Evolutionary conservation across 805 yeast species (phyloP), one percentile per base, ranked within the genome.

Genomic region (Saturnispora quitensis): DNA sequence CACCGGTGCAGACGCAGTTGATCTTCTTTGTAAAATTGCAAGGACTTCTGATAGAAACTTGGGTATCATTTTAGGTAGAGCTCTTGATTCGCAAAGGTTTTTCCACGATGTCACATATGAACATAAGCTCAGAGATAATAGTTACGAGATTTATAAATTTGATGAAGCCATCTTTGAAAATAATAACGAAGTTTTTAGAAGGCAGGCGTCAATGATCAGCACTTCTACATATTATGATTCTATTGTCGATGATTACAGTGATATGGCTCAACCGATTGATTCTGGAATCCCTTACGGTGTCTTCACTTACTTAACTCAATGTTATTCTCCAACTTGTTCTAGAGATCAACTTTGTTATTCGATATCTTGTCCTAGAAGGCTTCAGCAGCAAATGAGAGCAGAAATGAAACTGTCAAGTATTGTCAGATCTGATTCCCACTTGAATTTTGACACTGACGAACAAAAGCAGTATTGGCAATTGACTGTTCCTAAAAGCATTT

Each of bases 281-380:
- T 9, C 40, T 12, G 42, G 42, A 2, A 36, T 45, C n/a, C 47
- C 46, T 13, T 87, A 87, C 66, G 99, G 99, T 59, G 96, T 93
- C 3, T 93, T 91, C 62, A 91, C 97, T 1, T 71, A 91, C 43
- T 72, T 93, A 55, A 87, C 97, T 0, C 96, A 90, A 62, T 93
- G 99, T 69, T 93, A 93, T 63, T 89, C 97, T 0, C 96, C 99
- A 34, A 93, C 99, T 0, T 93, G 99, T 69, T 83, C 96, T 5
- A 74, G 95, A 48, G 95, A 88, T 61, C 74, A 80, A 34, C 71
- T 91, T 40, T 93, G 99, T 68, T 93, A 93, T 68, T 86, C 96
- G 43, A 90, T 93, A 59, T 95, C 97, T 12, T 93, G 99, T 69
- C 99, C 99, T 15, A 78, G 97, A 58, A 77, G 98, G 56, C 72